These are phyloP conservation scores for Botrytis squamosa DNA, from an alignment of 2,329 filamentous ascomycete genomes.

Conservation along the genomic window DNA sequence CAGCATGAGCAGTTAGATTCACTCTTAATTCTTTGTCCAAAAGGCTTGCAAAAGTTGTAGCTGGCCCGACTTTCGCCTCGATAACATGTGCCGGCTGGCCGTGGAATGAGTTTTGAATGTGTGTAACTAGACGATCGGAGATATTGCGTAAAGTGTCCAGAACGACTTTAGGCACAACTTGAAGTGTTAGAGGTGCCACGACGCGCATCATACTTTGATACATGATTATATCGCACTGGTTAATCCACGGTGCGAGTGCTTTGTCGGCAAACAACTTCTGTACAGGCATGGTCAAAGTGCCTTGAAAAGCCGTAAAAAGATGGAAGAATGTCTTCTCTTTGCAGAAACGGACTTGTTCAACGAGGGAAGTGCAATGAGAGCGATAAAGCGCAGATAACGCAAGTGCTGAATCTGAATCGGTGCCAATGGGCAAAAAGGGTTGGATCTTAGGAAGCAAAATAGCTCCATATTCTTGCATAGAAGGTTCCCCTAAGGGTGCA, in stretches of 20 bases:
- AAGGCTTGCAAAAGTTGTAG: constrained; percentile 82
- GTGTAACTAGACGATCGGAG: constrained; percentile 73
- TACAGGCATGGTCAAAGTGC: constrained; percentile 93
- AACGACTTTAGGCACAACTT: constrained; percentile 86
- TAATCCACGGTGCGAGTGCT: constrained; percentile 85
- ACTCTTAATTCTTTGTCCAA: constrained; percentile 85
- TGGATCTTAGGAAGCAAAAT: constrained; percentile 84
- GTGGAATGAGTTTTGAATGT: constrained; percentile 83
- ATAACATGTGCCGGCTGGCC: constrained; percentile 83
- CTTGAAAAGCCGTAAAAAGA: constrained; percentile 91
- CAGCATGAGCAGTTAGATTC: constrained; percentile 90
- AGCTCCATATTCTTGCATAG: constrained; percentile 63
- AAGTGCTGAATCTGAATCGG: constrained; percentile 82
- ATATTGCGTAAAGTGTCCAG: constrained; percentile 86
- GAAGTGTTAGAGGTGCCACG: constrained; percentile 81
- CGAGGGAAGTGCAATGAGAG: constrained; percentile 90
- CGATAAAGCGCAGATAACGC: constrained; percentile 85
- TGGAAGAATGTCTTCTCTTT: constrained; percentile 97
- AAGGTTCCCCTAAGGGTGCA: constrained; percentile 54
- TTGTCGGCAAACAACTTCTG: constrained; percentile 86
- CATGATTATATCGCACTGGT: constrained; percentile 90
- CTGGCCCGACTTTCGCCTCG: constrained; percentile 82
- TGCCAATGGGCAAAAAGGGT: constrained; percentile 74
- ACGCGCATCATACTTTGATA: constrained; percentile 98
- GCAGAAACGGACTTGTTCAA: constrained; percentile 94